Evolutionary conservation across 371 early-diverging fungal species (phyloP).

Genomic region (Mucor saturninus): DNA sequence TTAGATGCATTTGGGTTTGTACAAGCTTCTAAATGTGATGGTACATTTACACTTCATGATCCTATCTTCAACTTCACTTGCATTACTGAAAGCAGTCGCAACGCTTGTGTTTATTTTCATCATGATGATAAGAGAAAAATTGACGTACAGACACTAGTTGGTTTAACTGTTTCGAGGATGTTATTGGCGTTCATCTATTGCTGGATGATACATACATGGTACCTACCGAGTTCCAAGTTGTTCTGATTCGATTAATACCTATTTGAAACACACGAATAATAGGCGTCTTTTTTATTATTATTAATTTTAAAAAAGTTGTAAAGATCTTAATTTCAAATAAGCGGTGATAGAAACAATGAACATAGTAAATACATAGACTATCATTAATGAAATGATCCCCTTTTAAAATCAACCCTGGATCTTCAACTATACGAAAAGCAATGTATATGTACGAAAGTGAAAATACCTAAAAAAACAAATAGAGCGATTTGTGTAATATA

Average conservation of each 20-base stretch:
- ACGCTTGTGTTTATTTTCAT: constrained; percentile 71
- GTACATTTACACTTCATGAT: constrained; percentile 19
- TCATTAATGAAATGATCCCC: no score
- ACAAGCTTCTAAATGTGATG: constrained; percentile 37
- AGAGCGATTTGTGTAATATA: no score
- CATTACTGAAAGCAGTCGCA: constrained; percentile 74
- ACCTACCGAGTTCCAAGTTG: constrained; percentile 53
- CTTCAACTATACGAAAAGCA: no score
- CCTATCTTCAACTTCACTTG: constrained; percentile 38
- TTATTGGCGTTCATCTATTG: constrained; percentile 57
- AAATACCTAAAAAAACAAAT: no score
- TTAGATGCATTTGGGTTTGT: constrained; percentile 83
- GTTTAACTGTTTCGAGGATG: constrained; percentile 44
- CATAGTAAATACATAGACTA: no score
- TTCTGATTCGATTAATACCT: constrained; percentile 17
- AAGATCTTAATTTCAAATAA: no score
- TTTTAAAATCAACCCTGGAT: no score
- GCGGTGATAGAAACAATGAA: no score
- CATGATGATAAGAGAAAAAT: constrained; percentile 33
- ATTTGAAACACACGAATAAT: no score
- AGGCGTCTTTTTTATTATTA: no score
- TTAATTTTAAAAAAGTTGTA: no score
- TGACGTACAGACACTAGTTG: constrained; percentile 48
- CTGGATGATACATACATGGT: constrained; percentile 45
- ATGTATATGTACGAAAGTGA: no score